Evolutionary conservation across 495 filamentous ascomycete genomes (phyloP).

Genomic region (Extremus antarcticus): DNA sequence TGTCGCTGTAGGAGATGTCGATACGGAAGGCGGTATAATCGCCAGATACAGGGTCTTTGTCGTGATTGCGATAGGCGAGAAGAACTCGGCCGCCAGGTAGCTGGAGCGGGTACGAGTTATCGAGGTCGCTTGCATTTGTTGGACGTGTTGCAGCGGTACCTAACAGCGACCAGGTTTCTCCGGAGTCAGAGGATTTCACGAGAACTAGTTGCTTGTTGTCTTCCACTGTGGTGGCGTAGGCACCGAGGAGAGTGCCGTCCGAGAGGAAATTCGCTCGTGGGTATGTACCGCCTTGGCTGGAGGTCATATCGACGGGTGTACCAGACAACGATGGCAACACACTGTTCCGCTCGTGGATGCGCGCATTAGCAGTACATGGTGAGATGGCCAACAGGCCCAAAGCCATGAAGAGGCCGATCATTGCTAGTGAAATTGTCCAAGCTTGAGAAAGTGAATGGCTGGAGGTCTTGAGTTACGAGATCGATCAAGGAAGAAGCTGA

Average conservation of each 20-base stretch:
- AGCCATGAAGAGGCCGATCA: not conserved
- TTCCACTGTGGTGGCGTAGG: constrained; percentile 31
- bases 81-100: constrained; percentile 40
- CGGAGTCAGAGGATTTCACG: not conserved
- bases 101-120: constrained; percentile 49
- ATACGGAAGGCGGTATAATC: constrained; percentile 48
- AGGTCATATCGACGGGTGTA: not conserved
- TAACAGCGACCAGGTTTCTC: constrained; percentile 29
- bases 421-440: not conserved
- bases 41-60: constrained; percentile 29
- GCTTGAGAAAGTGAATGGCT: too few species aligned
- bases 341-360: not conserved
- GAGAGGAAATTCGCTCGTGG: constrained; percentile 36
- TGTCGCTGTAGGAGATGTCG: constrained; percentile 45
- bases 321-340: not conserved
- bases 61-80: constrained; percentile 51
- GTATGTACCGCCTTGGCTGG: constrained; percentile 37
- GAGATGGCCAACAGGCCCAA: not conserved
- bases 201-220: constrained; percentile 18
- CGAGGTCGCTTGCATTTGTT: constrained; percentile 39
- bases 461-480: too few species aligned
- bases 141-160: constrained; percentile 26
- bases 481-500: too few species aligned
- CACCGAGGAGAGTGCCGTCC: constrained; percentile 35
- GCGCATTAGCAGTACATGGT: not conserved